These are phyloP conservation scores for Cystobasidiaceae sp. DNA, from an alignment of 1,284 basidiomycete genomes.

Conservation along the genomic window DNA sequence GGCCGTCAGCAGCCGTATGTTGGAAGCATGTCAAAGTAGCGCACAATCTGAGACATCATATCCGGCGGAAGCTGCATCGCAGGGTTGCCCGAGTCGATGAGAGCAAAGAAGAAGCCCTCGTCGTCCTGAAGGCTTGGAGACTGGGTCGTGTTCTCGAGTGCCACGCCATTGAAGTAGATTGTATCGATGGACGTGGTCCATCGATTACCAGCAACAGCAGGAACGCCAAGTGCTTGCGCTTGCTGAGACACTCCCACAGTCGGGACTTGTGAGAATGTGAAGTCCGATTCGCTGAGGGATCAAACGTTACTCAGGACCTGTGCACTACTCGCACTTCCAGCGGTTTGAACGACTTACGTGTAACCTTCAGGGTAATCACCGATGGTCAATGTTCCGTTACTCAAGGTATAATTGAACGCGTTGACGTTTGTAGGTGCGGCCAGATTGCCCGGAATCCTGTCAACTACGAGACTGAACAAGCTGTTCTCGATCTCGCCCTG, in stretches of 20 bases:
- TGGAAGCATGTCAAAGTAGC: too few species aligned
- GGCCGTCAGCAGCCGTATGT: too few species aligned
- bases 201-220: not conserved
- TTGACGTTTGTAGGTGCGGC: not conserved
- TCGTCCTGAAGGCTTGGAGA: too few species aligned
- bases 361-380: slow-evolving; percentile 11
- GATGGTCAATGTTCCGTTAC: not conserved
- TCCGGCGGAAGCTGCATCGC: not conserved
- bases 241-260: not conserved
- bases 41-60: not conserved
- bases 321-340: too few species aligned
- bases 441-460: not conserved
- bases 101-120: not conserved
- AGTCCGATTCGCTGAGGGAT: not conserved
- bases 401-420: not conserved
- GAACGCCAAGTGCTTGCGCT: not conserved
- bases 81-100: not conserved
- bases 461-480: slow-evolving; percentile 1
- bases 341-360: not conserved
- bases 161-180: not conserved
- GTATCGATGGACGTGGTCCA: not conserved
- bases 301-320: too few species aligned
- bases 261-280: not conserved
- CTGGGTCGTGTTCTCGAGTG: not conserved
- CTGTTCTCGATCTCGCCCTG: not conserved